These are phyloP conservation scores for Arthrobotrys sinensis DNA, from an alignment of 2,329 filamentous ascomycete genomes.

Conservation along the genomic window DNA sequence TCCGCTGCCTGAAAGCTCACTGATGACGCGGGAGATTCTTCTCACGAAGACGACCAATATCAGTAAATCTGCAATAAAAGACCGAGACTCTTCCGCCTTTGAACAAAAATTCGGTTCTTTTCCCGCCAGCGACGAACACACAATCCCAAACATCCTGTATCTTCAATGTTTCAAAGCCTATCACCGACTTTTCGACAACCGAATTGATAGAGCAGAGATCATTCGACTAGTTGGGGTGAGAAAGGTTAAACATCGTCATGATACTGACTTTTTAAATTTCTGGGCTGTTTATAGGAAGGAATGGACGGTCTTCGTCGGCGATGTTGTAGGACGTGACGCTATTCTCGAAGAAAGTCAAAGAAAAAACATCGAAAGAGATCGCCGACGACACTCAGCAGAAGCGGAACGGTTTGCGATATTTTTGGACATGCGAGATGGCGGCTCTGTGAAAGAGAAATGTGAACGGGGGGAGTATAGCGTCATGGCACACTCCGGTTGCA, in stretches of 20 bases:
- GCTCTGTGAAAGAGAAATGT: neutral
- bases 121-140: neutral
- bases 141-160: neutral
- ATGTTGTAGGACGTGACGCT: neutral
- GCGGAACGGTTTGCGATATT: neutral
- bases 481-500: too few species aligned
- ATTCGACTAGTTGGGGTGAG: neutral
- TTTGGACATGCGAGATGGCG: neutral
- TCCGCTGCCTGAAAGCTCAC: neutral
- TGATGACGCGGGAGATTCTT: neutral
- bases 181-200: neutral
- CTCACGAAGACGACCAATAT: neutral
- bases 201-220: neutral
- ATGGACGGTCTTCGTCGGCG: neutral
- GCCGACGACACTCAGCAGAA: neutral
- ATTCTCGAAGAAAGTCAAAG: neutral
- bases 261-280: neutral
- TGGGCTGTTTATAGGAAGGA: neutral
- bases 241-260: neutral
- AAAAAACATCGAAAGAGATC: neutral
- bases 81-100: neutral
- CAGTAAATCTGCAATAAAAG: neutral
- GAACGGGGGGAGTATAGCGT: too few species aligned
- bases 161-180: constrained; percentile 1
- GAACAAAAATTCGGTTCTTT: neutral